Evolutionary conservation across 257 asterid genomes (phyloP).

Genomic region (Solanum sejunctum): DNA sequence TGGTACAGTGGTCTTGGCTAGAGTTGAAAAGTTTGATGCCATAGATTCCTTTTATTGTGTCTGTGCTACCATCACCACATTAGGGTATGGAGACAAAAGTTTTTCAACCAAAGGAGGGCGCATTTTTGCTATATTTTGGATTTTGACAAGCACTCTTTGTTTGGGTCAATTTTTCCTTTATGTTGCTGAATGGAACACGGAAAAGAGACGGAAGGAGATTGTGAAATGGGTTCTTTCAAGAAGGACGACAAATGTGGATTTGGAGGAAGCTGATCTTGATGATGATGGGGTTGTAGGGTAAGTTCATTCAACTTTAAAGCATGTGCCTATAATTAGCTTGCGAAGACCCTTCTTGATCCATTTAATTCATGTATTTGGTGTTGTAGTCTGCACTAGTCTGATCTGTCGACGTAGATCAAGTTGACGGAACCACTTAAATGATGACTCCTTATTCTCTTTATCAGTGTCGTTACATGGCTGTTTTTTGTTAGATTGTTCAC

Average conservation of each 20-base stretch:
- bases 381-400: neutral
- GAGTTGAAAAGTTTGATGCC: constrained; percentile 43
- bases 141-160: constrained; percentile 59
- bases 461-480: neutral
- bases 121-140: constrained; percentile 74
- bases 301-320: constrained; percentile 8
- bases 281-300: constrained; percentile 59
- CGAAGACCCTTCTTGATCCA: neutral
- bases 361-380: neutral
- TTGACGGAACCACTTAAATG: neutral
- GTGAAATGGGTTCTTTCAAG: constrained; percentile 43
- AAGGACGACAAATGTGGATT: constrained; percentile 60
- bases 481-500: neutral
- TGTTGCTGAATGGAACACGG: constrained; percentile 64
- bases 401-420: neutral
- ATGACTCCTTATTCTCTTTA: neutral
- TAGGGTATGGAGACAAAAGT: constrained; percentile 92
- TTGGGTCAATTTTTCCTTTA: constrained; percentile 68
- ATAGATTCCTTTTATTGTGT: constrained; percentile 80
- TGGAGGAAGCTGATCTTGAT: constrained; percentile 88
- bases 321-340: neutral
- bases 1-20: constrained; percentile 46
- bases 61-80: constrained; percentile 73
- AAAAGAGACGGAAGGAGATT: constrained; percentile 47
- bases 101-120: constrained; percentile 83